Evolutionary conservation across 371 early-diverging fungal genomes (phyloP).

Genomic region (Vairimorpha necatrix): DNA sequence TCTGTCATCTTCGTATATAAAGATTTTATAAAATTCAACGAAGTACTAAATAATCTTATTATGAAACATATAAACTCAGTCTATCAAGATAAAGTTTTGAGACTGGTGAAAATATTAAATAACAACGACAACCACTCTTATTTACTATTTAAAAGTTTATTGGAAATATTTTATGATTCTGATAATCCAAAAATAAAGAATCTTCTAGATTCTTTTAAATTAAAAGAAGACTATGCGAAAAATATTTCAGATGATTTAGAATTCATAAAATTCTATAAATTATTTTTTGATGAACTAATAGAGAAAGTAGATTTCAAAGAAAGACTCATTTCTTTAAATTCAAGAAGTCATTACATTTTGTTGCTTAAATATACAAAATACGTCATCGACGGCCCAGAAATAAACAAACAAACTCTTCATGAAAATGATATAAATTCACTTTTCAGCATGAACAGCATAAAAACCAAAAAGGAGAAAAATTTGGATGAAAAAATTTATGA

Average conservation of each 20-base stretch:
- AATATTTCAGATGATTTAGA: neutral
- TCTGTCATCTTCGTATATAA: neutral
- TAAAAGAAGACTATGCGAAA: neutral
- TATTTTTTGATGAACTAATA: neutral
- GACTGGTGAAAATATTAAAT: neutral
- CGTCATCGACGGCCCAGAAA: neutral
- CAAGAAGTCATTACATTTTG: neutral
- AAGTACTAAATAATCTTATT: neutral
- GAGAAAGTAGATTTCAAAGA: neutral
- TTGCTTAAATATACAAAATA: slow-evolving; percentile 5
- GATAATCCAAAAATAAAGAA: neutral
- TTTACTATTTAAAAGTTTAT: neutral
- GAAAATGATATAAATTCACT: neutral
- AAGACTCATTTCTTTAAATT: neutral
- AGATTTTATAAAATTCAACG: neutral
- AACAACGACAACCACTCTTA: neutral
- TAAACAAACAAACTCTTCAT: neutral
- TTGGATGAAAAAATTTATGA: neutral
- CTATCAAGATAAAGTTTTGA: neutral
- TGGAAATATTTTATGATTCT: neutral
- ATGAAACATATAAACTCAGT: neutral
- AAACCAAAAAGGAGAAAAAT: neutral
- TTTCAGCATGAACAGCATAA: neutral
- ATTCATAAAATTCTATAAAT: slow-evolving; percentile 1
- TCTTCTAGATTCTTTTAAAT: neutral